phyloP scores from a whole-genome alignment of 2,329 filamentous ascomycete species.

The Penicillium palitans region DNA sequence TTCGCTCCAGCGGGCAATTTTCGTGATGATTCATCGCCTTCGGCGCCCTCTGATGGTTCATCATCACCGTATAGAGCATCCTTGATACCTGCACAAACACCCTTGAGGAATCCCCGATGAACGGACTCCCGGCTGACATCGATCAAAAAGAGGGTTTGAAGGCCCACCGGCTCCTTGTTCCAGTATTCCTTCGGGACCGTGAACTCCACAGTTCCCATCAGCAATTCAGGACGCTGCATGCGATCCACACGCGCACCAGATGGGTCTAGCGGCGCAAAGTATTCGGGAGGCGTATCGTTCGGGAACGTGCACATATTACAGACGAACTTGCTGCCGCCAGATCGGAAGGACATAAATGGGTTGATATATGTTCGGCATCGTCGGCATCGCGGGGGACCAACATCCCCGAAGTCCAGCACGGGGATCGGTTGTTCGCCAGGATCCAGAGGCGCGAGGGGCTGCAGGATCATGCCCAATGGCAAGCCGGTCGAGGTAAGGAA shows the following conservation, averaged over 20 bases:
- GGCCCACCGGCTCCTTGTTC: slow-evolving; percentile 86
- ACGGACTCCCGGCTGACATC: slow-evolving; percentile 91
- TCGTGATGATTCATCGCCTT: slow-evolving; percentile 50
- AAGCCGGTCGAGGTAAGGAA: slow-evolving; percentile 76
- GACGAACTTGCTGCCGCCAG: slow-evolving; percentile 92
- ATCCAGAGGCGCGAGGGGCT: slow-evolving; percentile 81
- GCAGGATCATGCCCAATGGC: slow-evolving; percentile 82
- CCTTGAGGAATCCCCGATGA: slow-evolving; percentile 86
- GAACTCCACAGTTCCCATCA: slow-evolving; percentile 91
- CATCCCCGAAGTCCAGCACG: slow-evolving; percentile 90
- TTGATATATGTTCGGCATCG: slow-evolving; percentile 97
- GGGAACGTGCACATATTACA: slow-evolving; percentile 98
- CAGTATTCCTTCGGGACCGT: slow-evolving; percentile 98
- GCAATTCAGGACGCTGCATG: slow-evolving; percentile 83
- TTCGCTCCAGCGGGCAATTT: slow-evolving; percentile 75
- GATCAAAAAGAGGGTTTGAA: slow-evolving; percentile 87
- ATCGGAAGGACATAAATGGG: slow-evolving; percentile 96
- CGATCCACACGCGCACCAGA: slow-evolving; percentile 85
- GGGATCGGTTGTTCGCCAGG: slow-evolving; percentile 84
- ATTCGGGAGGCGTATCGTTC: slow-evolving; percentile 88
- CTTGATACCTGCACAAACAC: slow-evolving; percentile 85
- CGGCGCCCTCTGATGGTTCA: slow-evolving; percentile 55
- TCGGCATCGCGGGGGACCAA: slow-evolving; percentile 84
- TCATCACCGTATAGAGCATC: slow-evolving; percentile 75
- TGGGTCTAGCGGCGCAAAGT: slow-evolving; percentile 87